These are phyloP conservation scores for Colletotrichum musicola DNA, from an alignment of 2,329 filamentous ascomycete genomes.

Conservation along the genomic window DNA sequence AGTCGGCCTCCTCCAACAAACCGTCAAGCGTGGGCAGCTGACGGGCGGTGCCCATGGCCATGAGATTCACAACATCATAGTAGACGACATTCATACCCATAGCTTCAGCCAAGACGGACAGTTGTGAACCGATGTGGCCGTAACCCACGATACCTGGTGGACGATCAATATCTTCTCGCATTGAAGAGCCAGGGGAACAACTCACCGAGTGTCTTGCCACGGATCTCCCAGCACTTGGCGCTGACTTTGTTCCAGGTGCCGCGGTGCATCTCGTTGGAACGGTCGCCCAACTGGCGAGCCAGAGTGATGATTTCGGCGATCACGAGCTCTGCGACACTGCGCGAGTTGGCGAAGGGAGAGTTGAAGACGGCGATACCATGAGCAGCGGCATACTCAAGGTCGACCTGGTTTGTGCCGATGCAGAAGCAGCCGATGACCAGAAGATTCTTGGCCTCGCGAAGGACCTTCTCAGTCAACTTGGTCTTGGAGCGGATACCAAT, in stretches of 20 bases:
- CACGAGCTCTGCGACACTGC: conserved; percentile 95
- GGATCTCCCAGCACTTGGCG: conserved; percentile 96
- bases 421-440: conserved; percentile 98
- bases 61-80: conserved; percentile 94
- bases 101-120: conserved; percentile 94
- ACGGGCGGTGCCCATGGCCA: conserved; percentile 89
- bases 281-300: conserved; percentile 91
- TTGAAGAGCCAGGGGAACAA: conserved; percentile 19
- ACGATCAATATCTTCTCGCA: conserved; percentile 17
- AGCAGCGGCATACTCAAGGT: conserved; percentile 84
- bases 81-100: conserved; percentile 99
- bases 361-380: conserved; percentile 98
- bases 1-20: conserved; percentile 85
- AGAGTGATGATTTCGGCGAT: conserved; percentile 94
- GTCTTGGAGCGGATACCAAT: conserved; percentile 99
- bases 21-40: conserved; percentile 84
- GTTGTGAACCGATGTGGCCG: conserved; percentile 95
- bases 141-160: conserved; percentile 89
- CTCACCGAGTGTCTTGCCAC: conserved; percentile 92
- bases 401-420: conserved; percentile 97
- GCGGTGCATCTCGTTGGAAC: conserved; percentile 92
- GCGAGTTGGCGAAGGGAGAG: conserved; percentile 97
- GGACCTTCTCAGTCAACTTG: conserved; percentile 86
- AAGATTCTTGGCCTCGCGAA: conserved; percentile 91
- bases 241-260: conserved; percentile 99